A percentile compares a stretch with the other conserved stretches of the same genome.
Conservation (phyloP, 441 rosid genomes). For the Rhodomyrtus psidioides region DNA sequence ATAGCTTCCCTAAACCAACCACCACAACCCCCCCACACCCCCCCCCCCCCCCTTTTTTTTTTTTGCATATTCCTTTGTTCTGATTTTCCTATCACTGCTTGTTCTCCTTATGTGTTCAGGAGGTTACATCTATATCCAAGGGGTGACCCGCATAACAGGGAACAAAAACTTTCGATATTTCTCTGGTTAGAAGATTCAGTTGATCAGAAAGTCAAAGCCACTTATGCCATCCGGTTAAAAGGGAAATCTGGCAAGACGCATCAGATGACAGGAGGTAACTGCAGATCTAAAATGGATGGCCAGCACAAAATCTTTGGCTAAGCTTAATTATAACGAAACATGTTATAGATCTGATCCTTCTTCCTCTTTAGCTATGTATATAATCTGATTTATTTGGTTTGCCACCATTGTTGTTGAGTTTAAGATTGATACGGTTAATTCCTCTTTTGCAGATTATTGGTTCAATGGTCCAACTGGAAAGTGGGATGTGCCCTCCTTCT, state of each 20-base stretch:
- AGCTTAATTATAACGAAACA: background rate
- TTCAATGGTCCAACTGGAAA: rapidly evolving
- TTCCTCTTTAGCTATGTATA: background rate
- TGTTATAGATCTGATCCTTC: background rate
- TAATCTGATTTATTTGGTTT: background rate
- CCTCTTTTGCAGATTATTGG: background rate
- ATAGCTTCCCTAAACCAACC: too few species aligned
- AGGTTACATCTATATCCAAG: background rate
- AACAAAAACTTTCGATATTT: background rate
- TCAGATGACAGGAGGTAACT: background rate
- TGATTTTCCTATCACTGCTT: too few species aligned
- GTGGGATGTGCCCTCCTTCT: rapidly evolving
- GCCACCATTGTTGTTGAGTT: background rate
- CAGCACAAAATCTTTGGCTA: background rate
- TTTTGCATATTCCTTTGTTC: too few species aligned
- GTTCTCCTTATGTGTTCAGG: background rate
- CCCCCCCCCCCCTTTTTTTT: too few species aligned
- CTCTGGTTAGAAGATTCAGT: background rate
- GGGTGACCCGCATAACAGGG: background rate
- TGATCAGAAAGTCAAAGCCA: background rate
- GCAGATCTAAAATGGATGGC: background rate
- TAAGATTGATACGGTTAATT: background rate
- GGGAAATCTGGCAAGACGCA: background rate
- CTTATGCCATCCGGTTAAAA: background rate
- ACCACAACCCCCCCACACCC: too few species aligned